Evolutionary conservation across 2,329 filamentous ascomycete species (phyloP).

Genomic region (Chalaropsis thielavioides): DNA sequence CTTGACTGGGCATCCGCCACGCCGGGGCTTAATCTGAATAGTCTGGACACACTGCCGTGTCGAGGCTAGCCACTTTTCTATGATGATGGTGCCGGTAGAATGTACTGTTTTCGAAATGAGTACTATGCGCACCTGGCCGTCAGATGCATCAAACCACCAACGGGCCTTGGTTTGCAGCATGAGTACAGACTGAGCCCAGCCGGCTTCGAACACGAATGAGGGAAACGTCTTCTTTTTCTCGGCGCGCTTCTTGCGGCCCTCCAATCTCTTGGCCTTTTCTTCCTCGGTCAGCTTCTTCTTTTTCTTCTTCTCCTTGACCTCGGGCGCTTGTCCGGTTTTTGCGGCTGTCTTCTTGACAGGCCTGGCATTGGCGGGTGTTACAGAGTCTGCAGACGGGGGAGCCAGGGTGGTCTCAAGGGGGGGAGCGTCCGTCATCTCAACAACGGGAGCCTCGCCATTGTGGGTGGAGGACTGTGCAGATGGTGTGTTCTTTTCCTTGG

Average conservation of each 20-base stretch:
- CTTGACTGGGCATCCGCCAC: constrained; percentile 11
- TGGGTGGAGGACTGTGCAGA: not conserved
- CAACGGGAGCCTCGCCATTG: not conserved
- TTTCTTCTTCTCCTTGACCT: not conserved
- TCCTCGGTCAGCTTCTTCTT: constrained; percentile 10
- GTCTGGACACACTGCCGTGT: not conserved
- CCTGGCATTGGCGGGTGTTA: not conserved
- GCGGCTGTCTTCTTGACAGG: not conserved
- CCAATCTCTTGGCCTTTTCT: constrained; percentile 6
- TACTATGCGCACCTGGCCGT: constrained; percentile 6
- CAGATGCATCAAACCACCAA: constrained; percentile 15
- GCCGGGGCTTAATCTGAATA: constrained; percentile 5
- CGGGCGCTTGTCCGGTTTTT: not conserved
- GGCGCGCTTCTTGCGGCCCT: not conserved
- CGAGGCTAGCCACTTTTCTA: constrained; percentile 7
- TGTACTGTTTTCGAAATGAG: constrained; percentile 12
- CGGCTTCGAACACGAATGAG: constrained; percentile 9
- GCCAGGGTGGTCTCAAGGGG: not conserved
- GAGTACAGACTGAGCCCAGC: constrained; percentile 11
- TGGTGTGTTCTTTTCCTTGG: not conserved
- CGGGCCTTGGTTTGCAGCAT: constrained; percentile 14
- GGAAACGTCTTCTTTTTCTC: constrained; percentile 10
- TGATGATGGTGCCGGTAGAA: constrained; percentile 9
- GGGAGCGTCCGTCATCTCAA: not conserved
- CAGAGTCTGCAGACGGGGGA: not conserved